A percentile compares a stretch with the other conserved stretches of the same genome.
Conservation (phyloP, 768 basidiomycete species). For the Boletus reticuloceps region DNA sequence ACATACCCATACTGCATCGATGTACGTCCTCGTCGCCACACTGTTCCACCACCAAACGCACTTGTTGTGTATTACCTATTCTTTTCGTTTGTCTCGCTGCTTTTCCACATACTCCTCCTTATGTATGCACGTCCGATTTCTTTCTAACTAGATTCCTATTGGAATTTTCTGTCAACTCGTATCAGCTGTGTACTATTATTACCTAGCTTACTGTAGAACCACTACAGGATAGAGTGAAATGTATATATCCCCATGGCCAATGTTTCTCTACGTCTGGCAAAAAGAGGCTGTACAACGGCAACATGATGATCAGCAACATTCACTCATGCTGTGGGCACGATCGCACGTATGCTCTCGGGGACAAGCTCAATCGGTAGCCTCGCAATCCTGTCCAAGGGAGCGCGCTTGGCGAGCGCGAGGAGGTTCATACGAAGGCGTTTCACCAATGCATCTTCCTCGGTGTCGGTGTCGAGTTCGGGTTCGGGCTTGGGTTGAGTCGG, state of each 20-base stretch:
- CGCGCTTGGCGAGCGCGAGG: slow-evolving; percentile 73
- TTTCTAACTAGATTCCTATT: slow-evolving; percentile 2
- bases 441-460: slow-evolving; percentile 47
- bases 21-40: not conserved
- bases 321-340: slow-evolving; percentile 49
- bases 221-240: not conserved
- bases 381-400: slow-evolving; percentile 70
- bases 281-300: not conserved
- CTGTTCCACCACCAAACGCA: not conserved
- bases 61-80: slow-evolving; percentile 7
- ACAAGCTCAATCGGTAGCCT: slow-evolving; percentile 62
- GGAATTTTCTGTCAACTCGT: not conserved
- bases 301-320: not conserved
- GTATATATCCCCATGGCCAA: not conserved
- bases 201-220: slow-evolving; percentile 13
- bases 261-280: no score
- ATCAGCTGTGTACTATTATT: slow-evolving; percentile 14
- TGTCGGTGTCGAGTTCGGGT: not conserved
- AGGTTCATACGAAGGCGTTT: slow-evolving; percentile 68
- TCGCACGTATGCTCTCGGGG: slow-evolving; percentile 60
- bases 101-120: not conserved
- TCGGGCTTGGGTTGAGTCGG: not conserved
- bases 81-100: not conserved
- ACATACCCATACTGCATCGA: slow-evolving; percentile 2
- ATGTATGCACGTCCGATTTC: not conserved